Evolutionary conservation across 768 basidiomycete genomes (phyloP).

Genomic region (Boletus rufocinnamomeus): DNA sequence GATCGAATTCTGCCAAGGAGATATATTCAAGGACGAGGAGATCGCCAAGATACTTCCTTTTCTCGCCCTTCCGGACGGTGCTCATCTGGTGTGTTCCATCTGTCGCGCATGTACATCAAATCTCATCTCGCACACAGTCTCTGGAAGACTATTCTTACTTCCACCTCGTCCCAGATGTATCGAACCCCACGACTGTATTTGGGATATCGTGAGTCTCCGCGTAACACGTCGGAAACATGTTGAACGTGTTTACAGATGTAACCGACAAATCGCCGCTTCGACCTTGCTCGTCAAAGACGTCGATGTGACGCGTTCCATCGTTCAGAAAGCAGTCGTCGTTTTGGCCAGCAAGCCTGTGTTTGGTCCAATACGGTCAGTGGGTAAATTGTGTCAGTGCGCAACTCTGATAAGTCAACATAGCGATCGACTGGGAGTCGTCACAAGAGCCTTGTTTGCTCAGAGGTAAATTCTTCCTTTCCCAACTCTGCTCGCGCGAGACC

Average conservation of each 20-base stretch:
- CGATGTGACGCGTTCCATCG: slow-evolving; percentile 93
- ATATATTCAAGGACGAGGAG: slow-evolving; percentile 84
- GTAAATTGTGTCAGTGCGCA: neutral
- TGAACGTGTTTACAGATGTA: slow-evolving; percentile 58
- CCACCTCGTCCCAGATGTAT: slow-evolving; percentile 76
- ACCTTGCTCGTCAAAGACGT: slow-evolving; percentile 73
- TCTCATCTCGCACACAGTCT: slow-evolving; percentile 16
- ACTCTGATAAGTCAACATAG: slow-evolving; percentile 39
- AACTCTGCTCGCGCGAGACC: neutral
- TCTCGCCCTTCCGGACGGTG: slow-evolving; percentile 95
- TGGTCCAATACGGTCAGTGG: slow-evolving; percentile 80
- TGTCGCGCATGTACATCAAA: slow-evolving; percentile 7
- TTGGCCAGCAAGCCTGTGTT: slow-evolving; percentile 89
- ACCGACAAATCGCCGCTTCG: slow-evolving; percentile 87
- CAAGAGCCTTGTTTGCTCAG: slow-evolving; percentile 87
- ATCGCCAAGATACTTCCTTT: slow-evolving; percentile 87
- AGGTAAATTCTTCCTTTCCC: slow-evolving; percentile 40
- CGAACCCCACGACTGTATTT: slow-evolving; percentile 80
- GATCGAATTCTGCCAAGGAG: slow-evolving; percentile 81
- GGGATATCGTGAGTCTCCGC: slow-evolving; percentile 76
- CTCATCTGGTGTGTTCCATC: slow-evolving; percentile 67
- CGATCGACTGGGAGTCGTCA: slow-evolving; percentile 93
- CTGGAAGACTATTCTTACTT: slow-evolving; percentile 96
- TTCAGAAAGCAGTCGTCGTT: slow-evolving; percentile 97
- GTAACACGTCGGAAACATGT: neutral